Evolutionary conservation across 768 basidiomycete genomes (phyloP), one percentile per base, ranked within the genome.

Genomic region (Psilocybe subaeruginosa): DNA sequence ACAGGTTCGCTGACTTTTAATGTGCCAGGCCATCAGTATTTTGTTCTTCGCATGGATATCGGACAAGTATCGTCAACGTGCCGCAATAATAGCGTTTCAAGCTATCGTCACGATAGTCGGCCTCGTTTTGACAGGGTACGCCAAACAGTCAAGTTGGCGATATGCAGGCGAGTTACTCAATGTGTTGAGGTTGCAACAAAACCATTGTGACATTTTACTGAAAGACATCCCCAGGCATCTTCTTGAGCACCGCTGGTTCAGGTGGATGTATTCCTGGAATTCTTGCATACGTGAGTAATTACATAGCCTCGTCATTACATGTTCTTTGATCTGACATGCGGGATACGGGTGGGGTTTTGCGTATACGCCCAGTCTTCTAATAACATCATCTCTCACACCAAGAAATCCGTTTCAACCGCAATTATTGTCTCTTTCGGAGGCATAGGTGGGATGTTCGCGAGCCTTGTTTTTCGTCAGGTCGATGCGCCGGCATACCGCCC

Each of bases 351-450:
- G 58, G 58, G 57, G 39, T 43, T 30, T 56, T 45, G 11, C 16
- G 31, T 17, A 33, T 4, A 30, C 39, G 47, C 29, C 7, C 60
- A 85, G 82, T 76, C 80, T 3, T 76, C 82, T 23, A 84, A 84
- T 66, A 85, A 84, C 65, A 71, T 81, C 27, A 70, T 80, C 59
- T 79, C 82, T 4, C 81, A 85, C 60, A 77, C 79, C 23, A 85
- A 83, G 66, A 74, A 79, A 31, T 79, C 81, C 5, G 77, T 82
- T 33, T 77, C 80, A 9, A 80, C 78, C n/a, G 79, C 78, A 5
- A 68, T 82, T 16, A 73, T 80, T n/a, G 68, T 82, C 43, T 77
- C 78, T n/a, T 82, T 81, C 48, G 80, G 78, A 17, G 80, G 80
- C n/a, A 64, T 80, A 41, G 82, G 82, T 31, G 82, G 82, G 17